Conservation (phyloP, 2,329 filamentous ascomycete genomes). For the Didymella arachidicola region DNA sequence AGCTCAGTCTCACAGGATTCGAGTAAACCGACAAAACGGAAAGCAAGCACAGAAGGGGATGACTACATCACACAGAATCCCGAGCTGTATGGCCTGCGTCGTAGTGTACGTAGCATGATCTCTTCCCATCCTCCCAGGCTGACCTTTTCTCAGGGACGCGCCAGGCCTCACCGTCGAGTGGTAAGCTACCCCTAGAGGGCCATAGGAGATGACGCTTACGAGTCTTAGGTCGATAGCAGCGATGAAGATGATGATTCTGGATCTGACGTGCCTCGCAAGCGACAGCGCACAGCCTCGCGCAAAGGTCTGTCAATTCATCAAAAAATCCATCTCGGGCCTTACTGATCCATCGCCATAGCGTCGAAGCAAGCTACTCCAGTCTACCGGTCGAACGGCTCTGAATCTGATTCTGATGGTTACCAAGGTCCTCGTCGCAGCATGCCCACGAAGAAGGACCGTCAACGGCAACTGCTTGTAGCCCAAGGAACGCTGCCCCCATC, state of each 20-base stretch:
- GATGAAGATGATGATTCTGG: slow-evolving; percentile 77
- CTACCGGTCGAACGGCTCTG: slow-evolving; percentile 68
- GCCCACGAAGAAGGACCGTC: slow-evolving; percentile 76
- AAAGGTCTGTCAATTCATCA: slow-evolving; percentile 61
- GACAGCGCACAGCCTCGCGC: slow-evolving; percentile 70
- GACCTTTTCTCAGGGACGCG: slow-evolving; percentile 60
- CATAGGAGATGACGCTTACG: slow-evolving; percentile 27
- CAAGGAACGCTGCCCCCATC: slow-evolving; percentile 68
- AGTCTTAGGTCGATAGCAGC: slow-evolving; percentile 64
- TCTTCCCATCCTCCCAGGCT: slow-evolving; percentile 35
- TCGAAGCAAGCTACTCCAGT: slow-evolving; percentile 58
- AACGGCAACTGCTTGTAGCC: slow-evolving; percentile 71
- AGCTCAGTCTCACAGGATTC: slow-evolving; percentile 76
- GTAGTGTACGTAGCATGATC: slow-evolving; percentile 73
- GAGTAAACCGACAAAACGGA: slow-evolving; percentile 72
- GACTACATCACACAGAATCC: slow-evolving; percentile 91
- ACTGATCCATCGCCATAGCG: slow-evolving; percentile 63
- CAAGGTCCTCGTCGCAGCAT: slow-evolving; percentile 75
- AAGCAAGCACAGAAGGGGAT: slow-evolving; percentile 71
- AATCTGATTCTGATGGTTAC: slow-evolving; percentile 70
- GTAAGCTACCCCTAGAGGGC: slow-evolving; percentile 53
- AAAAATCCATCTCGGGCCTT: slow-evolving; percentile 20
- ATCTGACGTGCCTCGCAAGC: slow-evolving; percentile 65
- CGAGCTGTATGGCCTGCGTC: slow-evolving; percentile 89
- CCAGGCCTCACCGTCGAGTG: slow-evolving; percentile 68